Evolutionary conservation across 192 early-diverging fungal genomes (phyloP), one percentile per base, ranked within the genome.

Genomic region (Coemansia sp.): DNA sequence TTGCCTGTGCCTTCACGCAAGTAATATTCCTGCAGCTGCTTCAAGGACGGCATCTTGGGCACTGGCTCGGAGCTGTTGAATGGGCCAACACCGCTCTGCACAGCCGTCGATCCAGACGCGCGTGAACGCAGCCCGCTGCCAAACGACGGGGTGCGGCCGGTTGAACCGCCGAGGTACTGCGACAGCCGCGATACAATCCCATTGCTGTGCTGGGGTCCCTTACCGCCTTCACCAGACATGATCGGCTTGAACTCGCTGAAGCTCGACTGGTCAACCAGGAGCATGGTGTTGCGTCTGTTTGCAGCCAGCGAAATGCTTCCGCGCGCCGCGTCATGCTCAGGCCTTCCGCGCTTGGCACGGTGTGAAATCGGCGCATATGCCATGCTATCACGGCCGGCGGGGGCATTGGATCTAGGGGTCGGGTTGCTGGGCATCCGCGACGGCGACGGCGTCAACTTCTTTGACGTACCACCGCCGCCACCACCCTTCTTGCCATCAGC

Each of bases 1-100:
- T 53, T 65, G 32, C 50, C 29, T 41, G 49, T 59, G 36, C 70
- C 76, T 53, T 68, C 58, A 23, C 67, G 71, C 71, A 80, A 33
- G 62, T 80, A 80, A 48, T 80, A 59, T 43, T 80, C 68, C 72
- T 80, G 77, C 14, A 80, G 62, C 72, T 80, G 77, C 69, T 74
- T 80, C 9, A 80, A 68, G 62, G 77, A 71, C 42, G 77, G 77
- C 65, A 80, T 70, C 22, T 65, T 65, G 14, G 72, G 42, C 40
- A 42, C 59, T 7, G 42, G 17, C 20, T 61, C 58, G 14, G 41
- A 42, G 23, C 61, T 54, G 14, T 53, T 45, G 17, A 61, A 40
- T 3, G 38, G 42, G 4, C 55, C 60, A 5, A 60, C 4, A 5
- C 23, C 46, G 22, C 68, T 63, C 8, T 29, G 34, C 15, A 38